phyloP scores from a whole-genome alignment of 805 yeast species.

The Helenozyma rhizophorensis region DNA sequence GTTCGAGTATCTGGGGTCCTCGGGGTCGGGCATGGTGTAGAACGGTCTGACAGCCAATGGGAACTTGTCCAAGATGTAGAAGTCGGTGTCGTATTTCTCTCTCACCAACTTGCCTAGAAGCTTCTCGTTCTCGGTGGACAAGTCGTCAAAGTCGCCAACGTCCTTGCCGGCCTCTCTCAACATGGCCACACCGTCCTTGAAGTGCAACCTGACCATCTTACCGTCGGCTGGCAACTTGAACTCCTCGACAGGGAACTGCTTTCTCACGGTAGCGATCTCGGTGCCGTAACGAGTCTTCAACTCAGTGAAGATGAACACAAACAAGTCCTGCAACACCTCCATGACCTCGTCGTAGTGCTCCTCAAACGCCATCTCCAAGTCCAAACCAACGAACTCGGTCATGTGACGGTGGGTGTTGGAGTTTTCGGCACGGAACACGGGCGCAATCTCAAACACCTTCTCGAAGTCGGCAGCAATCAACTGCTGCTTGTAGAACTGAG shows the following conservation, averaged over 20 bases:
- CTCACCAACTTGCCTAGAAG: slow-evolving; percentile 85
- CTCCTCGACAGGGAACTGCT: slow-evolving; percentile 96
- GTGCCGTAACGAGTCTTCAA: slow-evolving; percentile 72
- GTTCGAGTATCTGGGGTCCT: slow-evolving; percentile 89
- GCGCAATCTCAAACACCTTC: slow-evolving; percentile 92
- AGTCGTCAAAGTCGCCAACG: slow-evolving; percentile 84
- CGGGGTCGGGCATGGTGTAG: slow-evolving; percentile 98
- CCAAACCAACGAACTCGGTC: slow-evolving; percentile 98
- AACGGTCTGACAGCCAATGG: slow-evolving; percentile 96
- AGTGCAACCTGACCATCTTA: slow-evolving; percentile 85
- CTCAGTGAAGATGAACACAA: slow-evolving; percentile 82
- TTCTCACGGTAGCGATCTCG: slow-evolving; percentile 87
- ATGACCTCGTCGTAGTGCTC: slow-evolving; percentile 94
- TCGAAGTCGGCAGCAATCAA: slow-evolving; percentile 97
- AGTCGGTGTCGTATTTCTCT: slow-evolving; percentile 95
- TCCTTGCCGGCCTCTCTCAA: slow-evolving; percentile 83
- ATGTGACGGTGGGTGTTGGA: slow-evolving; percentile 98
- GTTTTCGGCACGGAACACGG: slow-evolving; percentile 98
- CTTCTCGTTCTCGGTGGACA: slow-evolving; percentile 92
- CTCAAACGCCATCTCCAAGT: slow-evolving; percentile 96
- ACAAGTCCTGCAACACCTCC: slow-evolving; percentile 61
- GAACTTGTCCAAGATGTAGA: slow-evolving; percentile 96
- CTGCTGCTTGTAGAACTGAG: slow-evolving; percentile 97
- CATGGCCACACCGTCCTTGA: slow-evolving; percentile 86
- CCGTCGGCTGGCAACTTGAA: slow-evolving; percentile 92